Evolutionary conservation across 179 eudicot species (phyloP), one percentile per base, ranked within the genome.

Genomic region (Sideroxylon spinosum): DNA sequence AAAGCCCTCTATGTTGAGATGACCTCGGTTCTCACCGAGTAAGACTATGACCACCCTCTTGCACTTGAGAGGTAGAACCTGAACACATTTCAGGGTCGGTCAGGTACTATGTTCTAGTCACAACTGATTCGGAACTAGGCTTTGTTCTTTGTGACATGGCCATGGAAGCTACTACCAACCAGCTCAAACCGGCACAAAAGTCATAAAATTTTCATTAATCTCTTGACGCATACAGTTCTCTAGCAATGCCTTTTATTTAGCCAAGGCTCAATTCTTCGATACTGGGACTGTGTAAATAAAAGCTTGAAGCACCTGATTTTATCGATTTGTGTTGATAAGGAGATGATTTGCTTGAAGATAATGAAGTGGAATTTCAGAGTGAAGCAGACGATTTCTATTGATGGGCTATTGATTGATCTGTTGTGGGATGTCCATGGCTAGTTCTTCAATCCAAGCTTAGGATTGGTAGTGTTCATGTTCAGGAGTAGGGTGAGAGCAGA

Each of bases 341-440:
- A 83, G 82, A 84, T 94, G 79, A 83, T 90, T 37, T 81, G 85
- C 9, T 89, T 94, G 29, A 90, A 89, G 81, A 82, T 92, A 81
- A 73, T 94, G 75, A 91, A 89, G 70, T 94, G 97, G 97, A 94
- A 92, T 61, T 94, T 94, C 53, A 79, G 98, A 25, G 98, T 97
- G 17, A 92, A 92, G 81, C 97, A 94, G 81, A 86, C 90, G 0
- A 88, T 94, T 57, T 94, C 92, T 55, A 79, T 92, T 12, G 98
- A 94, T 60, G 97, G 93, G 13, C 82, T 91, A 80, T 19, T 85
- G 68, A 86, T 94, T 76, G 98, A 94, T 85, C 71, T 94, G 67
- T 84, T 94, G 87, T 88, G 97, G 97, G 97, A 94, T 84, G 97
- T 94, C 46, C 94, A 94, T 82, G 94, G 88, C 56, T 94, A 97